Evolutionary conservation across 257 asterid species (phyloP).

Genomic region (Linderniella brevidens): DNA sequence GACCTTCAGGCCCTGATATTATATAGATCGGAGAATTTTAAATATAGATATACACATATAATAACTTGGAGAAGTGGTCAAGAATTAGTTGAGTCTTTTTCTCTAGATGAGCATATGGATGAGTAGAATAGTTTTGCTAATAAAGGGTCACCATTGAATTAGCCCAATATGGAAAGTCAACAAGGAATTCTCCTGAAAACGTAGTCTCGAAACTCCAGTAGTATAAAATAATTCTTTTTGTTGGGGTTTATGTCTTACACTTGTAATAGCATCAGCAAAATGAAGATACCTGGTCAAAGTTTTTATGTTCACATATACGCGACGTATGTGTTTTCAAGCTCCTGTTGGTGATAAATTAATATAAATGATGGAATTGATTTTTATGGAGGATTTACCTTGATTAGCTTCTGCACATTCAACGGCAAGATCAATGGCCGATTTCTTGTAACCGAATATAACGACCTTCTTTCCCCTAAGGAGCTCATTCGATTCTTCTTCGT

Average conservation of each 20-base stretch:
- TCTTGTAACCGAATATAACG: conserved; percentile 65
- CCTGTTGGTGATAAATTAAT: not conserved
- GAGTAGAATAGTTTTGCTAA: too few relatives aligned
- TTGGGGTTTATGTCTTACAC: not conserved
- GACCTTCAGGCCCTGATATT: conserved; percentile 44
- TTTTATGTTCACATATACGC: not conserved
- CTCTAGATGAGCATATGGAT: too few relatives aligned
- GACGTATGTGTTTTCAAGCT: too few relatives aligned
- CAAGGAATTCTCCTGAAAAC: too few relatives aligned
- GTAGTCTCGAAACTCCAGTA: too few relatives aligned
- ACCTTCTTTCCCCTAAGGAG: conserved; percentile 52
- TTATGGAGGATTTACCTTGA: conserved; percentile 31
- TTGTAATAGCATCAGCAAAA: not conserved
- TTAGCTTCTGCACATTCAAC: conserved; percentile 82
- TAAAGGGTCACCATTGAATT: not conserved
- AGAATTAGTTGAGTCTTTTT: not conserved
- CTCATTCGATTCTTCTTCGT: conserved; percentile 27
- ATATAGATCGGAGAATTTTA: not conserved
- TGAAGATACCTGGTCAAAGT: conserved; percentile 4
- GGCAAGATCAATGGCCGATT: conserved; percentile 82
- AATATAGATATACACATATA: not conserved
- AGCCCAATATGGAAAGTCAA: too few relatives aligned
- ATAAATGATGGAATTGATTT: not conserved
- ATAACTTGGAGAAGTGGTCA: not conserved
- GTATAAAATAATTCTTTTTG: not conserved